A percentile compares a stretch with the other conserved stretches of the same genome.
These are phyloP conservation scores for Schwanniomyces yamadae DNA, from an alignment of 805 yeast genomes.

Conservation along the genomic window DNA sequence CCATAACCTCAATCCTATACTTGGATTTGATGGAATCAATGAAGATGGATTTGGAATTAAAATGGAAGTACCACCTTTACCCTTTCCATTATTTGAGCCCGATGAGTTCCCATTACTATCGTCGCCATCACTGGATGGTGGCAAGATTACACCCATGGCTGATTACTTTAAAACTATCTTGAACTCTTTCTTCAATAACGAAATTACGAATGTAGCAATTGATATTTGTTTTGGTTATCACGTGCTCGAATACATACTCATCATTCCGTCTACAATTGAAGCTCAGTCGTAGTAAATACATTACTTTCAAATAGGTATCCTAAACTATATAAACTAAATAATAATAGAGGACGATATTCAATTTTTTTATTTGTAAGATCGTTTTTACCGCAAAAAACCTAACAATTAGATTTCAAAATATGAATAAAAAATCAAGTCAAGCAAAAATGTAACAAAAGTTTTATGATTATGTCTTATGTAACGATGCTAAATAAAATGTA, in stretches of 20 bases:
- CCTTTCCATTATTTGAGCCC: slow-evolving; percentile 5
- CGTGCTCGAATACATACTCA: too few relatives aligned
- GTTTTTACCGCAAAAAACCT: too few relatives aligned
- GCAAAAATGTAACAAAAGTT: too few relatives aligned
- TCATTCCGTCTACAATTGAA: not conserved
- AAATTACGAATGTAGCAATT: too few relatives aligned
- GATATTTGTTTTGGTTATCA: too few relatives aligned
- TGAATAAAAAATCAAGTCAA: too few relatives aligned
- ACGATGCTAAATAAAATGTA: too few relatives aligned
- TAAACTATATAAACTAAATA: slow-evolving; percentile 2
- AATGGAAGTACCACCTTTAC: slow-evolving; percentile 9
- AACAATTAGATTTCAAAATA: too few relatives aligned
- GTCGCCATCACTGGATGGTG: slow-evolving; percentile 26
- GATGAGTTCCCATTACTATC: slow-evolving; percentile 4
- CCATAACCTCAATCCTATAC: slow-evolving; percentile 59
- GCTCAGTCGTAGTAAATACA: slow-evolving; percentile 2
- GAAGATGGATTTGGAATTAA: slow-evolving; percentile 18
- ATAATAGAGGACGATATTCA: slow-evolving; percentile 2
- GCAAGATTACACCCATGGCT: slow-evolving; percentile 35
- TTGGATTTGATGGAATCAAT: slow-evolving; percentile 42
- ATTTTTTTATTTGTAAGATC: too few relatives aligned
- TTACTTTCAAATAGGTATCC: slow-evolving; percentile 1
- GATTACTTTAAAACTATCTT: too few relatives aligned
- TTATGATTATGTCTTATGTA: too few relatives aligned
- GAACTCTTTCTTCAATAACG: too few relatives aligned